Percentiles rank a stretch among this genome's conserved stretches.
Evolutionary conservation across 2,329 filamentous ascomycete species (phyloP).

Genomic region (Colletotrichum coccodes): DNA sequence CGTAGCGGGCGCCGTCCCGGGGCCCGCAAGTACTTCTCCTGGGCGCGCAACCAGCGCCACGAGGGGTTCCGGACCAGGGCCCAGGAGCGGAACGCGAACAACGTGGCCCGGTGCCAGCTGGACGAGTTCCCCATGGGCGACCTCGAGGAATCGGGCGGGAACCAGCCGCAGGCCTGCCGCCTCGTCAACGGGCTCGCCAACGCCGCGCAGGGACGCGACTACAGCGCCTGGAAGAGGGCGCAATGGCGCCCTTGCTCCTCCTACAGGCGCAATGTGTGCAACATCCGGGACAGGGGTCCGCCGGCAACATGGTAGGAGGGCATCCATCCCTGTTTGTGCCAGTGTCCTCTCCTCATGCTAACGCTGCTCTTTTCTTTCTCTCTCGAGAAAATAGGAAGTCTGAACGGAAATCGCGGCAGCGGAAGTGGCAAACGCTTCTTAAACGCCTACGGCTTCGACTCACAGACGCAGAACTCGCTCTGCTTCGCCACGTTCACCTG

Average conservation of each 20-base stretch:
- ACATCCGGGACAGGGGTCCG: neutral
- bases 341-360: too few relatives aligned
- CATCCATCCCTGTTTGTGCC: neutral
- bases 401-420: neutral
- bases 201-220: neutral
- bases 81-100: neutral
- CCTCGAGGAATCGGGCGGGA: neutral
- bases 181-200: neutral
- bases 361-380: too few relatives aligned
- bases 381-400: neutral
- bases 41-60: neutral
- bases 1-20: too few relatives aligned
- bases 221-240: neutral
- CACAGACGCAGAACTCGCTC: neutral
- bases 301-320: neutral
- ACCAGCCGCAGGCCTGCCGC: neutral
- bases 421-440: neutral
- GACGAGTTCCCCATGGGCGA: neutral
- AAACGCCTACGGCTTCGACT: neutral
- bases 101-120: neutral
- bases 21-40: too few relatives aligned
- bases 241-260: neutral
- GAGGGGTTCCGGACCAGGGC: neutral
- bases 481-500: neutral
- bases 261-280: neutral